A percentile compares a stretch with the other conserved stretches of the same genome.
Evolutionary conservation across 2,329 filamentous ascomycete genomes (phyloP).

Genomic region (Botrytis porri): DNA sequence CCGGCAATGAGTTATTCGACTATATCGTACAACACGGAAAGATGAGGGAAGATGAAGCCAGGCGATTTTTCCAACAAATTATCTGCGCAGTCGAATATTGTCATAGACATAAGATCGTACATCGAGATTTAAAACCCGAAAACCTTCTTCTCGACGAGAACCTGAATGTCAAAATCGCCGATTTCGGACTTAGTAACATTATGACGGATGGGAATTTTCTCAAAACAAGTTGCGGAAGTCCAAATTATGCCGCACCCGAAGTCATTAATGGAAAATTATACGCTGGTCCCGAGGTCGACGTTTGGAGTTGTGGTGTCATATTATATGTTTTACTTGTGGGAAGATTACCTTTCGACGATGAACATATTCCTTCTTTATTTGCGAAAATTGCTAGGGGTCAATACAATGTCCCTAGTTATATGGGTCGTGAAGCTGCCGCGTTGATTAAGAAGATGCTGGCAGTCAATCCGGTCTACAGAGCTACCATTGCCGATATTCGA

Average conservation of each 20-base stretch:
- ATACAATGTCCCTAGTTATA: conserved; percentile 88
- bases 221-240: conserved; percentile 96
- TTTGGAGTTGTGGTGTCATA: conserved; percentile 96
- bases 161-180: conserved; percentile 98
- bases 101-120: conserved; percentile 97
- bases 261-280: conserved; percentile 98
- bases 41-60: conserved; percentile 87
- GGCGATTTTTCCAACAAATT: conserved; percentile 98
- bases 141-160: conserved; percentile 93
- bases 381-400: conserved; percentile 95
- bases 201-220: conserved; percentile 99
- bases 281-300: conserved; percentile 94
- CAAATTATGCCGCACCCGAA: conserved; percentile 96
- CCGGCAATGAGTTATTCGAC: conserved; percentile 93
- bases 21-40: conserved; percentile 94
- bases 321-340: conserved; percentile 79
- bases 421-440: conserved; percentile 75
- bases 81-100: conserved; percentile 98
- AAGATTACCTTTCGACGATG: conserved; percentile 91
- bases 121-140: conserved; percentile 95
- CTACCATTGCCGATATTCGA: conserved; percentile 90
- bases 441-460: conserved; percentile 93
- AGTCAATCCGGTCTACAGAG: conserved; percentile 90
- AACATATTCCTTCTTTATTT: conserved; percentile 95
- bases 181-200: conserved; percentile 98